Percentiles rank a stretch among this genome's conserved stretches.
These are phyloP conservation scores for Podospora tetraspora DNA, from an alignment of 495 filamentous ascomycete genomes.

Conservation along the genomic window DNA sequence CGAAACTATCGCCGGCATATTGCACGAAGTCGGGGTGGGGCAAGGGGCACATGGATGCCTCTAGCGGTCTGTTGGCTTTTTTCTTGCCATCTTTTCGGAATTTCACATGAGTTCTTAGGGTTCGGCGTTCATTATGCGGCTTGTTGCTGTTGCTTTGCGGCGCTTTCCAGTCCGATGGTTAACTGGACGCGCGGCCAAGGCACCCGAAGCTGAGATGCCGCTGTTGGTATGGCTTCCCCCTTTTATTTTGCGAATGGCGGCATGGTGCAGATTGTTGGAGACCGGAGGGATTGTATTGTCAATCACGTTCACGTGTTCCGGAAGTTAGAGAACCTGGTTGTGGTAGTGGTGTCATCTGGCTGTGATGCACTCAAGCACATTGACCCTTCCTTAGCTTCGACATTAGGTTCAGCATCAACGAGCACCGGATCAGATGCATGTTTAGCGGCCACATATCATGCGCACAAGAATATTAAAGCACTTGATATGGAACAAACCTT, in stretches of 20 bases:
- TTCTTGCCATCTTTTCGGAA: not conserved
- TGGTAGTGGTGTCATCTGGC: not conserved
- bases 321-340: not conserved
- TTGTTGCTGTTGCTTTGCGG: not conserved
- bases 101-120: not conserved
- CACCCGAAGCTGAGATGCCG: not conserved
- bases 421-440: not conserved
- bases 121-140: not conserved
- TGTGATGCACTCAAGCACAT: not conserved
- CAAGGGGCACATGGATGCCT: not conserved
- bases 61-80: not conserved
- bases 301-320: not conserved
- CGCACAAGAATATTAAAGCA: not conserved
- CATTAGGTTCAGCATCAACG: not conserved
- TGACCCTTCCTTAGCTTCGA: not conserved
- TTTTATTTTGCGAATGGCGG: not conserved
- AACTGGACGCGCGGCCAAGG: not conserved
- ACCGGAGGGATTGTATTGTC: not conserved
- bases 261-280: not conserved
- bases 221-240: not conserved
- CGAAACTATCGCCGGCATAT: not conserved
- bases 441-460: not conserved
- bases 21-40: not conserved
- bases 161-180: not conserved
- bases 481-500: not conserved